These are phyloP conservation scores for Gastrolobium villosum DNA, from an alignment of 306 rosid species.

Conservation along the genomic window DNA sequence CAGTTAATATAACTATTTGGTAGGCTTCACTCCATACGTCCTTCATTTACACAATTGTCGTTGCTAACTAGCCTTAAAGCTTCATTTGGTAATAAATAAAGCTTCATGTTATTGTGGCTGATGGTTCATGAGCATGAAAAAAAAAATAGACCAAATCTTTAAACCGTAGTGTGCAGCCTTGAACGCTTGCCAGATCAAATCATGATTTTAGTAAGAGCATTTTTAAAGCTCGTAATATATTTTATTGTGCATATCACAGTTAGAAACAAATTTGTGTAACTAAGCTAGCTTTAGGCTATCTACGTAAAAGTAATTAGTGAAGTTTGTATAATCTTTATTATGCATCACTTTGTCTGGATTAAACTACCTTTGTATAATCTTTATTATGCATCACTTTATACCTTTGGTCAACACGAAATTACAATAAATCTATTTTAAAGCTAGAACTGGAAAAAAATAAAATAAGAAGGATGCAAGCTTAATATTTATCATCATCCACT, in stretches of 20 bases:
- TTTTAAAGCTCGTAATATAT: constrained; percentile 24
- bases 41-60: too few species aligned
- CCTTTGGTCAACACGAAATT: constrained; percentile 31
- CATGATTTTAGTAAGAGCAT: constrained; percentile 52
- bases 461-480: constrained; percentile 49
- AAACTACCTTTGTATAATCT: constrained; percentile 37
- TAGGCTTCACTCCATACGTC: too few species aligned
- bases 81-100: too few species aligned
- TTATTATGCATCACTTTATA: too few species aligned
- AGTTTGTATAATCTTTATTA: constrained; percentile 25
- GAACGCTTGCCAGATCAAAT: too few species aligned
- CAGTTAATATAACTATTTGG: too few species aligned
- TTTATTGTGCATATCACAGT: constrained; percentile 11
- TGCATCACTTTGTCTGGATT: constrained; percentile 33
- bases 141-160: too few species aligned
- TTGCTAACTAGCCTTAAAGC: too few species aligned
- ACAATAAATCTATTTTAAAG: background rate
- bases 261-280: constrained; percentile 36
- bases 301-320: constrained; percentile 27
- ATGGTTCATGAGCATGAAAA: too few species aligned
- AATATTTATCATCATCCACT: constrained; percentile 60
- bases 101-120: too few species aligned
- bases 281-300: constrained; percentile 33
- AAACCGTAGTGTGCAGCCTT: too few species aligned
- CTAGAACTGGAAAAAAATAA: background rate